Conservation (phyloP, 805 yeast genomes). For the Saccharomycopsis sp. region DNA sequence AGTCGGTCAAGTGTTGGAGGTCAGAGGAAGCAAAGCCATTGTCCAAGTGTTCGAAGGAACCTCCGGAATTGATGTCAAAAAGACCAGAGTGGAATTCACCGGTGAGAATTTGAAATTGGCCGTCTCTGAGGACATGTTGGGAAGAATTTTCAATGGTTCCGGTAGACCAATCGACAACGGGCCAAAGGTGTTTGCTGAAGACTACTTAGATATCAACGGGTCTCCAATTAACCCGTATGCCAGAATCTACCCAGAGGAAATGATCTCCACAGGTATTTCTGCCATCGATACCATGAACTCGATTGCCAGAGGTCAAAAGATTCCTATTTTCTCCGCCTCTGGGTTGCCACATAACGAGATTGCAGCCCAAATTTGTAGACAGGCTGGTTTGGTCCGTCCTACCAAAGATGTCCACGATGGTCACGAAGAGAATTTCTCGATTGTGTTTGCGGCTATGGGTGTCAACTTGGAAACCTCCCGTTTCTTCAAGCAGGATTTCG, state of each 20-base stretch:
- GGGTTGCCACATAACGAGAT: slow-evolving; percentile 99
- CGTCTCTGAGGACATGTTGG: slow-evolving; percentile 94
- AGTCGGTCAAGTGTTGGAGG: slow-evolving; percentile 98
- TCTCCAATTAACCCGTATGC: slow-evolving; percentile 98
- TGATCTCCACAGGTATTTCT: slow-evolving; percentile 98
- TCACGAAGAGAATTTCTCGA: slow-evolving; percentile 98
- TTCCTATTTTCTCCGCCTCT: slow-evolving; percentile 97
- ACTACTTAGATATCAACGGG: slow-evolving; percentile 95
- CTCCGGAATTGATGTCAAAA: slow-evolving; percentile 96
- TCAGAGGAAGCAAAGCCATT: slow-evolving; percentile 92
- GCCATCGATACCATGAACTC: slow-evolving; percentile 99
- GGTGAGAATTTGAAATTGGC: slow-evolving; percentile 91
- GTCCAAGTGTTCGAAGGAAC: slow-evolving; percentile 99
- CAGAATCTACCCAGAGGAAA: slow-evolving; percentile 98
- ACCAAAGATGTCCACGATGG: slow-evolving; percentile 99
- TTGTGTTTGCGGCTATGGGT: slow-evolving; percentile 99
- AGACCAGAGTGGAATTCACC: slow-evolving; percentile 94
- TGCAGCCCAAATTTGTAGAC: slow-evolving; percentile 99
- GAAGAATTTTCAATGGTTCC: slow-evolving; percentile 97
- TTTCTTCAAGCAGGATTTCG: slow-evolving; percentile 98
- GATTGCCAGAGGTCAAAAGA: slow-evolving; percentile 99
- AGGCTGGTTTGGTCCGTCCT: slow-evolving; percentile 98
- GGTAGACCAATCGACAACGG: slow-evolving; percentile 98
- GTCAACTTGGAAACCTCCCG: slow-evolving; percentile 97
- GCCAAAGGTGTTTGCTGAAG: slow-evolving; percentile 97